A percentile compares a stretch with the other conserved stretches of the same genome.
Conservation (phyloP, 2,329 filamentous ascomycete genomes). For the Aspergillus pseudotamarii region DNA sequence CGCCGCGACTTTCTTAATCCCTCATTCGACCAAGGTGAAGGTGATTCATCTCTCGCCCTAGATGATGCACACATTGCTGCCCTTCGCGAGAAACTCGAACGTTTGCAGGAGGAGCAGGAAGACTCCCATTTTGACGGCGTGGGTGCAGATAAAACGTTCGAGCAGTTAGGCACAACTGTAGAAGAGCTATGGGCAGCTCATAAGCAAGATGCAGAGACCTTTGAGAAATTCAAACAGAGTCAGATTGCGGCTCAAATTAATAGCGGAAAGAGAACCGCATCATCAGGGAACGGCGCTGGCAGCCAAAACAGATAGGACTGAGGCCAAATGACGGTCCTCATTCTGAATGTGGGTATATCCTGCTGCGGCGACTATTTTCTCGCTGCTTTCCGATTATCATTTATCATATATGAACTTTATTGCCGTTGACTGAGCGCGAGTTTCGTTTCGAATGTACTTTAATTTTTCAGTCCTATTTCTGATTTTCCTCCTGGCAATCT, state of each 20-base stretch:
- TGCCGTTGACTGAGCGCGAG: neutral
- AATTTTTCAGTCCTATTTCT: neutral
- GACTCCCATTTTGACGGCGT: conserved; percentile 42
- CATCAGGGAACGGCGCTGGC: conserved; percentile 13
- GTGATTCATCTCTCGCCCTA: conserved; percentile 33
- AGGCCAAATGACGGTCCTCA: conserved; percentile 6
- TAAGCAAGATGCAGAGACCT: conserved; percentile 47
- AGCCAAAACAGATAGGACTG: conserved; percentile 7
- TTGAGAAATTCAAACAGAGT: conserved; percentile 47
- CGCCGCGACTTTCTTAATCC: conserved; percentile 64
- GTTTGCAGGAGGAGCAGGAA: conserved; percentile 46
- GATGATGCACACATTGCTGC: conserved; percentile 50
- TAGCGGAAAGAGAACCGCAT: conserved; percentile 34
- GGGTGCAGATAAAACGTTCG: conserved; percentile 44
- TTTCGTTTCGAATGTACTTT: neutral
- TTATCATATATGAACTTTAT: neutral
- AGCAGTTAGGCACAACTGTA: conserved; percentile 48
- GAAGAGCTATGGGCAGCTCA: conserved; percentile 49
- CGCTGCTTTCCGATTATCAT: conserved; percentile 1
- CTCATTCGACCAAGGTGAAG: conserved; percentile 44
- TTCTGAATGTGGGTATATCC: neutral
- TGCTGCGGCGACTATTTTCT: conserved; percentile 9
- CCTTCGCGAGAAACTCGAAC: conserved; percentile 47
- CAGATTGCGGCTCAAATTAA: conserved; percentile 52
- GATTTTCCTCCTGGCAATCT: neutral